A percentile compares a stretch with the other conserved stretches of the same genome.
These are phyloP conservation scores for Aureobasidium musti DNA, from an alignment of 2,329 filamentous ascomycete genomes.

Conservation along the genomic window DNA sequence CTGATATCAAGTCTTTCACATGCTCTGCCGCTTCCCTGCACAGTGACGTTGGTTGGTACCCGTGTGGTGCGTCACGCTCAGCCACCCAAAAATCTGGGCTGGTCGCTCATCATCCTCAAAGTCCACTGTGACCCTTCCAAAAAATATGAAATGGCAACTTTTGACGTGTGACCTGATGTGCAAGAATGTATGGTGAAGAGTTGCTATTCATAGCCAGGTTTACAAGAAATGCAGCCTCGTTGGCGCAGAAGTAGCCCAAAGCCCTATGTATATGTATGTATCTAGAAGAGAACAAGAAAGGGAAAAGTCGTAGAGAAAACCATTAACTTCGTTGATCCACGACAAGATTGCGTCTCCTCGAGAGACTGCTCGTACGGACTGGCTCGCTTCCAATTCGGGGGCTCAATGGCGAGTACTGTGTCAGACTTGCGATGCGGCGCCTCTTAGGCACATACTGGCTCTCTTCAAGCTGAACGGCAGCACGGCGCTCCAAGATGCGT, in stretches of 20 bases:
- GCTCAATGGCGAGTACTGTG: conserved; percentile 28
- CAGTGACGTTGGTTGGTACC: conserved; percentile 31
- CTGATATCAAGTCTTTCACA: conserved; percentile 36
- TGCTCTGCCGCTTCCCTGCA: conserved; percentile 31
- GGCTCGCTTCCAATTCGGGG: conserved; percentile 31
- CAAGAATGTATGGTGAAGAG: background rate
- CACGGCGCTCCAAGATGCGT: conserved; percentile 25
- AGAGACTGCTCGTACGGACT: conserved; percentile 30
- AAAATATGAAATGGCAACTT: background rate
- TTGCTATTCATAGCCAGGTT: background rate
- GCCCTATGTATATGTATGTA: conserved; percentile 28
- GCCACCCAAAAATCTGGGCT: conserved; percentile 21
- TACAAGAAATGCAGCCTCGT: conserved; percentile 12
- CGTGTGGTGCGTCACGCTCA: conserved; percentile 30
- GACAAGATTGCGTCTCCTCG: conserved; percentile 32
- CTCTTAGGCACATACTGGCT: conserved; percentile 28
- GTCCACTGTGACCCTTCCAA: background rate
- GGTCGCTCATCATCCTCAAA: conserved; percentile 3
- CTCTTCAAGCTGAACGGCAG: conserved; percentile 21
- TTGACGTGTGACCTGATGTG: background rate
- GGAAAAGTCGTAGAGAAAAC: conserved; percentile 8
- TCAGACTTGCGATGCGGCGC: conserved; percentile 30
- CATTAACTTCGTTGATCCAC: conserved; percentile 32
- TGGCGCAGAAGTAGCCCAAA: conserved; percentile 6
- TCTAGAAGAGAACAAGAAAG: conserved; percentile 24